Conservation (phyloP, 2,329 filamentous ascomycete species). For the Canariomyces notabilis region DNA sequence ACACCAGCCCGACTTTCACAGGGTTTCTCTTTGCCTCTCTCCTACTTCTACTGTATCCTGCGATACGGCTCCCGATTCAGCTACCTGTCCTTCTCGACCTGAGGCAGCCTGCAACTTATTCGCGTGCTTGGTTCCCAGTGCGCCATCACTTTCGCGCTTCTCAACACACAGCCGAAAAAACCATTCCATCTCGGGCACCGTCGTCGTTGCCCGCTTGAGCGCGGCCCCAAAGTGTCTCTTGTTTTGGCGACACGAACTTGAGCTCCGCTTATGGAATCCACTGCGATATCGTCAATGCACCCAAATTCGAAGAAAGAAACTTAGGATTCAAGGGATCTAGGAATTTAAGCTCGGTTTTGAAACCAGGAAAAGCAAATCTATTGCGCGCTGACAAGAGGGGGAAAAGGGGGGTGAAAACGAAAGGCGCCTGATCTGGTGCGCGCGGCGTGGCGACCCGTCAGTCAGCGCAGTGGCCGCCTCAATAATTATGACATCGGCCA, state of each 20-base stretch:
- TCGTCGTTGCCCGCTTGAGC: not conserved
- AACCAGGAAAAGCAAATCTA: conserved; percentile 4
- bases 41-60: not conserved
- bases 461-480: conserved; percentile 8
- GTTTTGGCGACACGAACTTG: not conserved
- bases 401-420: conserved; percentile 3
- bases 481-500: conserved; percentile 24
- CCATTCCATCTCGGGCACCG: not conserved
- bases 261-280: conserved; percentile 5
- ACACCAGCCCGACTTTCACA: not conserved
- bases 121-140: not conserved
- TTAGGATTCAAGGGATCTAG: conserved; percentile 10
- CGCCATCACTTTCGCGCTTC: not conserved
- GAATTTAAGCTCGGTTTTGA: conserved; percentile 1
- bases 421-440: conserved; percentile 6
- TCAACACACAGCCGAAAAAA: not conserved
- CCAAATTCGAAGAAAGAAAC: conserved; percentile 4
- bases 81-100: not conserved
- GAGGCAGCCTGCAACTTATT: not conserved
- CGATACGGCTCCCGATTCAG: not conserved
- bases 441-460: conserved; percentile 7
- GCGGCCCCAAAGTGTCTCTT: not conserved
- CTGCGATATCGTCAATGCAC: conserved; percentile 16
- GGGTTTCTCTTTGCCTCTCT: conserved; percentile 6
- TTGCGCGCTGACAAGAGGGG: conserved; percentile 8